Evolutionary conservation across 108 stramenopile genomes (phyloP).

Genomic region (Aurantiochytrium sp.): DNA sequence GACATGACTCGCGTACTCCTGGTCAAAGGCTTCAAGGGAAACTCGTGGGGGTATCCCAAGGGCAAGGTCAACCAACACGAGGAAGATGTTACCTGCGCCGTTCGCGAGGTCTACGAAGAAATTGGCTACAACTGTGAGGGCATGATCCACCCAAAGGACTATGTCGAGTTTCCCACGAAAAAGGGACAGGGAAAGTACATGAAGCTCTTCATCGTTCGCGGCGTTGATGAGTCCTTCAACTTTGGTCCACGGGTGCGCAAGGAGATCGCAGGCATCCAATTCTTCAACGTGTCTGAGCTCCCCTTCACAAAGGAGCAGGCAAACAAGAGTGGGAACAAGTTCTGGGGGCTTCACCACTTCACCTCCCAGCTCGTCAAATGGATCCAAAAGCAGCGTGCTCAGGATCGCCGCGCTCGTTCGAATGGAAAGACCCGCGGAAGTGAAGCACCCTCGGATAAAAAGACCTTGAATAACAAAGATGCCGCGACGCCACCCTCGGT

Average conservation of each 20-base stretch:
- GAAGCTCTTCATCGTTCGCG: slow-evolving; percentile 17
- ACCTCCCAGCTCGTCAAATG: neutral
- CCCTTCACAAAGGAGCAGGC: neutral
- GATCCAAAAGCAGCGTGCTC: neutral
- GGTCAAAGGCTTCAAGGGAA: slow-evolving; percentile 3
- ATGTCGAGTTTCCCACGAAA: neutral
- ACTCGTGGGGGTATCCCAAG: slow-evolving; percentile 30
- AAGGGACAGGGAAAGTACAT: neutral
- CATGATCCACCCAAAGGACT: neutral
- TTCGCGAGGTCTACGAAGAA: slow-evolving; percentile 40
- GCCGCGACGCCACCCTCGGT: too few species aligned
- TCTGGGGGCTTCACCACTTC: neutral
- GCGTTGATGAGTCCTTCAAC: neutral
- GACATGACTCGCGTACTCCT: slow-evolving; percentile 24
- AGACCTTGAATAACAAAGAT: too few species aligned
- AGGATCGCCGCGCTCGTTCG: neutral
- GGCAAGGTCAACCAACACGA: slow-evolving; percentile 45
- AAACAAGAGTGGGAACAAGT: neutral
- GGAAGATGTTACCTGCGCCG: slow-evolving; percentile 22
- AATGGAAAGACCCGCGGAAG: neutral
- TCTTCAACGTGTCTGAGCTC: slow-evolving; percentile 11
- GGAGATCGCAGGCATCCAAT: slow-evolving; percentile 27
- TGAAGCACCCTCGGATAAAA: too few species aligned
- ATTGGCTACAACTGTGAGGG: slow-evolving; percentile 21
- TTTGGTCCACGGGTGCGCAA: slow-evolving; percentile 20